Percentiles rank a stretch among this genome's conserved stretches.
phyloP scores from a whole-genome alignment of 208 protist species.

The Novymonas esmeraldas region DNA sequence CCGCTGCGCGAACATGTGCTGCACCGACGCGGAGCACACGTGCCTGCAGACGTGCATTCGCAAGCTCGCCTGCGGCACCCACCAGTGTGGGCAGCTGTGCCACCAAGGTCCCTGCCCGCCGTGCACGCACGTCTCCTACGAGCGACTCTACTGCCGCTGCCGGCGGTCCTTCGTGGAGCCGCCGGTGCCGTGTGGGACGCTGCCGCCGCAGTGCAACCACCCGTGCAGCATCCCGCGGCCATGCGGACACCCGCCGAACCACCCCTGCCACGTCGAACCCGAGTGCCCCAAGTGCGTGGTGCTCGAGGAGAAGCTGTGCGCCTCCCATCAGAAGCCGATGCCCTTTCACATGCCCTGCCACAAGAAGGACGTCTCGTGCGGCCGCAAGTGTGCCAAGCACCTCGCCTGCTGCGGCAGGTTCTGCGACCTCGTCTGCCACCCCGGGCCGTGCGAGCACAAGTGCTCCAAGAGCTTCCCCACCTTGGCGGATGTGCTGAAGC shows the following conservation, averaged over 20 bases:
- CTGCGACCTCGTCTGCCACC: constrained; percentile 77
- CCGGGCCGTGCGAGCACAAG: constrained; percentile 70
- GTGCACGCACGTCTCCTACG: constrained; percentile 72
- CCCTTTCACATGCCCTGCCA: constrained; percentile 77
- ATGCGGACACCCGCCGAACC: constrained; percentile 88
- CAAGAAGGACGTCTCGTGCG: constrained; percentile 65
- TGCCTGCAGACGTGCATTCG: constrained; percentile 87
- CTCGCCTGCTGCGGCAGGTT: constrained; percentile 74
- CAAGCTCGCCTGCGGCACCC: constrained; percentile 77
- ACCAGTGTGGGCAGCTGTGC: constrained; percentile 85
- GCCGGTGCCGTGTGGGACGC: constrained; percentile 90
- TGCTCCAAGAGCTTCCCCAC: constrained; percentile 54
- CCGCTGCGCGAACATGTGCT: constrained; percentile 81
- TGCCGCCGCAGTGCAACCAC: constrained; percentile 77
- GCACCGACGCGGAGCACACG: constrained; percentile 77
- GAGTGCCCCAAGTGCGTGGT: constrained; percentile 83
- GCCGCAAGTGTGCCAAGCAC: constrained; percentile 73
- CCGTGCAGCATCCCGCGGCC: constrained; percentile 74
- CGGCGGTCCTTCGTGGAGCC: constrained; percentile 81
- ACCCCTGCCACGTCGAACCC: constrained; percentile 74
- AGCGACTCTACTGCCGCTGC: constrained; percentile 89
- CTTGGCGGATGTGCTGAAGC: constrained; percentile 29
- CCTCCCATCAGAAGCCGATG: constrained; percentile 70
- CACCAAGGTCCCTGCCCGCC: constrained; percentile 81
- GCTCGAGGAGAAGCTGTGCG: constrained; percentile 81